These are phyloP conservation scores for Fraxinus latifolia DNA, from an alignment of 305 asterid genomes.

Conservation along the genomic window DNA sequence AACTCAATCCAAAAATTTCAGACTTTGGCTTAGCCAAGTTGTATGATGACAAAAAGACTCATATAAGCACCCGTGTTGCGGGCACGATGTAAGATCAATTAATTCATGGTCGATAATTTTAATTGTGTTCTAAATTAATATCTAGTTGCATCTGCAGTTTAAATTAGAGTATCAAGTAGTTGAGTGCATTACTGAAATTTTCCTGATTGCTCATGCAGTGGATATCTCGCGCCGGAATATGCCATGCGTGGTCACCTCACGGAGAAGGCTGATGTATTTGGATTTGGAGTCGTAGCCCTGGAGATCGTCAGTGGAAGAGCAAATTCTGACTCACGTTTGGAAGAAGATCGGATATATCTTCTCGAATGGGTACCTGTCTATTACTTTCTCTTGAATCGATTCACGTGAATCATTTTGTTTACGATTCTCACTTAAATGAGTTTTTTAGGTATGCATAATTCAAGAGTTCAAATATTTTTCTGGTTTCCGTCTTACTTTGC, in stretches of 20 bases:
- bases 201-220: conserved; percentile 11
- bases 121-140: neutral
- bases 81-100: conserved; percentile 42
- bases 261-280: conserved; percentile 50
- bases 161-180: neutral
- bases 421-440: neutral
- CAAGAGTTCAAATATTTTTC: neutral
- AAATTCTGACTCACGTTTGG: conserved; percentile 37
- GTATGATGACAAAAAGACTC: conserved; percentile 50
- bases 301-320: conserved; percentile 47
- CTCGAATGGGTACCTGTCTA: conserved; percentile 58
- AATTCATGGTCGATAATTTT: neutral
- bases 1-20: conserved; percentile 49
- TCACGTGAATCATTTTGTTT: neutral
- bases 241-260: conserved; percentile 51
- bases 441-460: neutral
- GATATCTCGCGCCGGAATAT: conserved; percentile 51
- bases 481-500: neutral
- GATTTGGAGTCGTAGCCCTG: conserved; percentile 46
- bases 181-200: neutral
- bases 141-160: neutral
- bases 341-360: conserved; percentile 43
- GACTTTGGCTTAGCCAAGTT: conserved; percentile 59
- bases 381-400: neutral
- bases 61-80: conserved; percentile 48